Evolutionary conservation across 225 moss, liverwort and hornwort species (phyloP).

Genomic region (Physcomitrellopsis africana): DNA sequence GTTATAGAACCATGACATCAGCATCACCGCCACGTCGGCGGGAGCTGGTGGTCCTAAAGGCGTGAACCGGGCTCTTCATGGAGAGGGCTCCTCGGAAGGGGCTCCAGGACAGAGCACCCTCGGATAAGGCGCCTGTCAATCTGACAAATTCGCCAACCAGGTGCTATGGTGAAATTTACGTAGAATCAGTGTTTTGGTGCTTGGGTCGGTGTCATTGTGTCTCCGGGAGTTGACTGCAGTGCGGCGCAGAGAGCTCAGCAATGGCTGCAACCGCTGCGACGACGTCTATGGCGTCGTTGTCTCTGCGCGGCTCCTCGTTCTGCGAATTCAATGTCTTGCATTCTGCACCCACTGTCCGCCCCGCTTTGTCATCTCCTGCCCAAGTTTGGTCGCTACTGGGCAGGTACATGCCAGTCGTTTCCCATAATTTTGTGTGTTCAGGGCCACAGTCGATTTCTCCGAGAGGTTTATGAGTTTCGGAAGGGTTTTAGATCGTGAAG

Average conservation of each 20-base stretch:
- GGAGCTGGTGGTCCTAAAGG: too few species aligned
- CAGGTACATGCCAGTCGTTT: too few species aligned
- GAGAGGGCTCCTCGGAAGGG: too few species aligned
- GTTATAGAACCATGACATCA: too few species aligned
- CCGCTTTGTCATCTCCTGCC: background rate
- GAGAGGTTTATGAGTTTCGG: background rate
- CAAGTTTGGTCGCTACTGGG: background rate
- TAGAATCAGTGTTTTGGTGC: background rate
- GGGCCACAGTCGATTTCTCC: too few species aligned
- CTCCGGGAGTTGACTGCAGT: background rate
- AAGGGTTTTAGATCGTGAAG: slow-evolving; percentile 13
- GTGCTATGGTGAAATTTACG: background rate
- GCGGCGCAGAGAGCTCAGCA: background rate
- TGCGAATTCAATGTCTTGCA: slow-evolving; percentile 23
- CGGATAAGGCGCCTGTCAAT: too few species aligned
- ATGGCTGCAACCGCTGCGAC: background rate
- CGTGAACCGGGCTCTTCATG: too few species aligned
- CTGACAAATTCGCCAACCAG: too few species aligned
- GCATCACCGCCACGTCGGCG: too few species aligned
- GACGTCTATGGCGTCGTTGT: slow-evolving; percentile 22
- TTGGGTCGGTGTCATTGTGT: background rate
- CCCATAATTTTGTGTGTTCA: background rate
- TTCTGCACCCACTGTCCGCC: background rate
- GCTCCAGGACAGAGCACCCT: too few species aligned
- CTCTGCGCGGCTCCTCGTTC: slow-evolving; percentile 9